Conservation (phyloP, 495 filamentous ascomycete genomes). For the Aspergillus nidulans region DNA sequence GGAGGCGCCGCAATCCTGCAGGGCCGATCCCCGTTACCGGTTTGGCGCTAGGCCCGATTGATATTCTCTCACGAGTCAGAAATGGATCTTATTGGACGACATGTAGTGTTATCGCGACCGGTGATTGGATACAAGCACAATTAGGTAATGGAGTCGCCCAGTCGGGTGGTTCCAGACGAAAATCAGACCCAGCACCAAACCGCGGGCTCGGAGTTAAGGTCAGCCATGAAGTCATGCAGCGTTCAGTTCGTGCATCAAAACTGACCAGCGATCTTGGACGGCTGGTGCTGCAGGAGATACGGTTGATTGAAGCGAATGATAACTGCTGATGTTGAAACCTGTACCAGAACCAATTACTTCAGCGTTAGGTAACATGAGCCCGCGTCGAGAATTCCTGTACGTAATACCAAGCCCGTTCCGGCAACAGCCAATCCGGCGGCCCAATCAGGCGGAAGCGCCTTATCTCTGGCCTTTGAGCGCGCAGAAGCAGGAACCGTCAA, state of each 20-base stretch:
- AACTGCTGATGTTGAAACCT: neutral
- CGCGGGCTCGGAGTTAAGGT: neutral
- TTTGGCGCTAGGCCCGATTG: conserved; percentile 23
- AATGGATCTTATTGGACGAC: conserved; percentile 24
- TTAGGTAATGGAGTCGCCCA: neutral
- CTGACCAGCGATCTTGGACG: neutral
- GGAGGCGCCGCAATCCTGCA: conserved; percentile 25
- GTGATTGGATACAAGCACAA: conserved; percentile 7
- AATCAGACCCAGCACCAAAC: neutral
- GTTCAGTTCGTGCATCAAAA: neutral
- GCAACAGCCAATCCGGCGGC: conserved; percentile 7
- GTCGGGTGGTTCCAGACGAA: neutral
- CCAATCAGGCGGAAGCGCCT: conserved; percentile 24
- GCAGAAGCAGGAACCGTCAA: conserved; percentile 6
- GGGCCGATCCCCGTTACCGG: conserved; percentile 30
- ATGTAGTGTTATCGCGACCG: conserved; percentile 17
- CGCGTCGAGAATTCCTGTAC: conserved; percentile 15
- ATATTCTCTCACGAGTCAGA: too few species aligned
- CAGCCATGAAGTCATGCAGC: neutral
- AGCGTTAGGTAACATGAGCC: conserved; percentile 9
- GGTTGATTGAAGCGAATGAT: neutral
- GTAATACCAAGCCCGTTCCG: conserved; percentile 24
- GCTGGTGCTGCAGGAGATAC: neutral
- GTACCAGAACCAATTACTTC: conserved; percentile 1
- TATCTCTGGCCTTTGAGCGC: conserved; percentile 15